Conservation (phyloP, 257 asterid species). For the Ilex aquifolium region DNA sequence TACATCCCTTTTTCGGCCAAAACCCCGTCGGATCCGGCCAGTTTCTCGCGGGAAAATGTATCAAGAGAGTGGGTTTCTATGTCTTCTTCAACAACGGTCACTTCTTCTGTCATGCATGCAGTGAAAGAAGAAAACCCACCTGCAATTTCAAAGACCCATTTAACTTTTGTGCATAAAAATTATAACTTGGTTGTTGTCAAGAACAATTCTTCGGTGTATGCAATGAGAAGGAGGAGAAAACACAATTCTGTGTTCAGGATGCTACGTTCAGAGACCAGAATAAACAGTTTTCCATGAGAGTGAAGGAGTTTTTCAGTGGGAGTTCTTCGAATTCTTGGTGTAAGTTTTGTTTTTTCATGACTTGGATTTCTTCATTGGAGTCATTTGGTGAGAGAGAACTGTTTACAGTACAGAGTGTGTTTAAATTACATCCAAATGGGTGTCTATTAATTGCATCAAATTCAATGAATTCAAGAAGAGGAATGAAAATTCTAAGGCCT, state of each 20-base stretch:
- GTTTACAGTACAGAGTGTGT: constrained; percentile 48
- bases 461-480: constrained; percentile 69
- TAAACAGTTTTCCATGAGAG: no score
- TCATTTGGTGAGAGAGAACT: constrained; percentile 48
- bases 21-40: constrained; percentile 24
- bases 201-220: no score
- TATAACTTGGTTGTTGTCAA: no score
- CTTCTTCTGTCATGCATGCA: constrained; percentile 23
- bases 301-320: no score
- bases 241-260: no score
- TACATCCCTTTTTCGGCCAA: constrained; percentile 40
- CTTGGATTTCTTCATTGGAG: no score
- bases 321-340: no score
- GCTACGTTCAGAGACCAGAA: no score
- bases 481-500: constrained; percentile 52
- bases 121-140: constrained; percentile 27
- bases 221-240: no score
- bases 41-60: constrained; percentile 36
- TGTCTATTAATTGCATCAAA: constrained; percentile 65
- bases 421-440: constrained; percentile 59
- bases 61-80: constrained; percentile 46
- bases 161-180: no score
- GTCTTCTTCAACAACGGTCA: constrained; percentile 18
- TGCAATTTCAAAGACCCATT: constrained; percentile 40
- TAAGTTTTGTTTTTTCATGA: constrained; percentile 32